Base-by-base conservation (phyloP, 345 rosid genomes). In the Salix exigua region DNA sequence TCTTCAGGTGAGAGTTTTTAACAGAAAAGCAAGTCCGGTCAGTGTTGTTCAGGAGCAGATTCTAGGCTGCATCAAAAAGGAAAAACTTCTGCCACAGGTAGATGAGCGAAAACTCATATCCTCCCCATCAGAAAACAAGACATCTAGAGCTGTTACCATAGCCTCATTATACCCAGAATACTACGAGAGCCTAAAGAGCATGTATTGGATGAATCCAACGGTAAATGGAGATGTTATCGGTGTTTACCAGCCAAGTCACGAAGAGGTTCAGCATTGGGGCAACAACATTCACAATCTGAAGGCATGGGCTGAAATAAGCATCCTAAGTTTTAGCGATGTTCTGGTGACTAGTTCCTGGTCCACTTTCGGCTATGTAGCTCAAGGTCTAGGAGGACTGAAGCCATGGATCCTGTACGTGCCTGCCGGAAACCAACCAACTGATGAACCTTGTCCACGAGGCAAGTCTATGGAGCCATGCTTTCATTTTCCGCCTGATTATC, bases 291-390 rank as follows among this genome's bases (percentile, higher is more conserved):
- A 70, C 71, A 79, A 75, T 38, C 14, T 79, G 63, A 79, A 69
- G 60, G 82, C 82, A 1, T 79, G 72, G 82, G 82, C 71, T 33
- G 79, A 79, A 51, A 79, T 74, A 44, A 46, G 75, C 53, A 65
- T 79, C n/a, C 21, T 79, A 11, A 79, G 82, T 55, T 48, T 79
- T 17, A 68, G 78, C 64, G 75, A 79, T 70, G 79, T 70, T n/a
- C 44, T 79, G 66, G 71, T 79, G 33, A 79, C 82, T 7, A 79
- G 75, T 35, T 17, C 71, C 1, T 63, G 69, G 82, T 79, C 82
- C 17, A 79, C 82, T 30, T 79, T 79, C 40, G 78, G 82, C 21
- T 79, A 79, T 26, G 68, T 79, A 16, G 78, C 78, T 64, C 82
- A 79, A 53, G 82, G 82, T 11, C 76, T 79, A 5, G 79, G 82